A percentile compares a stretch with the other conserved stretches of the same genome.
Evolutionary conservation across 1,284 basidiomycete genomes (phyloP).

Genomic region (Cryptococcus neoformans): DNA sequence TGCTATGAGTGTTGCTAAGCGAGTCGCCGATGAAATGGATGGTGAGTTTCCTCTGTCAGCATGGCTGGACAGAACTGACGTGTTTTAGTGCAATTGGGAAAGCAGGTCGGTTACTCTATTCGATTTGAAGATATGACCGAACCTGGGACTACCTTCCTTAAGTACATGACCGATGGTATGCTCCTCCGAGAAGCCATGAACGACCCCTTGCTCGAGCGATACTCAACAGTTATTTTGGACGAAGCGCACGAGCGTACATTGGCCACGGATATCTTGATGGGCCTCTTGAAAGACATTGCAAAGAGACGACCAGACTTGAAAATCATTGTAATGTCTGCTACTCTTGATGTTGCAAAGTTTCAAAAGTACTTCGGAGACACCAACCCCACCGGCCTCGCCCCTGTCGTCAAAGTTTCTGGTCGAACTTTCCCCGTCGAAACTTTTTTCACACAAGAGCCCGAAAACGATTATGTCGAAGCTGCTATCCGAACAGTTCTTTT

Average conservation of each 20-base stretch:
- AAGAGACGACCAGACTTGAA: slow-evolving; percentile 84
- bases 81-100: slow-evolving; percentile 72
- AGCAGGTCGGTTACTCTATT: slow-evolving; percentile 96
- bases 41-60: slow-evolving; percentile 54
- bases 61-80: background rate
- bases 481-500: slow-evolving; percentile 95
- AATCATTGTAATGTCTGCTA: slow-evolving; percentile 98
- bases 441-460: slow-evolving; percentile 94
- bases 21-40: slow-evolving; percentile 99
- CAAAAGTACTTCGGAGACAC: slow-evolving; percentile 86
- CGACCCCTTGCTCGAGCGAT: slow-evolving; percentile 81
- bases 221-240: slow-evolving; percentile 97
- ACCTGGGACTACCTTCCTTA: slow-evolving; percentile 83
- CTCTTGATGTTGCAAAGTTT: slow-evolving; percentile 95
- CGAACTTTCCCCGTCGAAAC: slow-evolving; percentile 93
- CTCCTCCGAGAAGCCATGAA: slow-evolving; percentile 96
- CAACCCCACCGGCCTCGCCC: slow-evolving; percentile 58
- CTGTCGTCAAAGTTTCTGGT: slow-evolving; percentile 93
- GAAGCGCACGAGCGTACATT: slow-evolving; percentile 98
- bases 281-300: slow-evolving; percentile 71
- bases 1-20: slow-evolving; percentile 96
- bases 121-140: slow-evolving; percentile 99
- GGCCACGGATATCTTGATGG: slow-evolving; percentile 98
- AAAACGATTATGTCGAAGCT: slow-evolving; percentile 95
- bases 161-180: slow-evolving; percentile 99